These are phyloP conservation scores for Globisporangium spiculum DNA, from an alignment of 352 stramenopile genomes.

Conservation along the genomic window DNA sequence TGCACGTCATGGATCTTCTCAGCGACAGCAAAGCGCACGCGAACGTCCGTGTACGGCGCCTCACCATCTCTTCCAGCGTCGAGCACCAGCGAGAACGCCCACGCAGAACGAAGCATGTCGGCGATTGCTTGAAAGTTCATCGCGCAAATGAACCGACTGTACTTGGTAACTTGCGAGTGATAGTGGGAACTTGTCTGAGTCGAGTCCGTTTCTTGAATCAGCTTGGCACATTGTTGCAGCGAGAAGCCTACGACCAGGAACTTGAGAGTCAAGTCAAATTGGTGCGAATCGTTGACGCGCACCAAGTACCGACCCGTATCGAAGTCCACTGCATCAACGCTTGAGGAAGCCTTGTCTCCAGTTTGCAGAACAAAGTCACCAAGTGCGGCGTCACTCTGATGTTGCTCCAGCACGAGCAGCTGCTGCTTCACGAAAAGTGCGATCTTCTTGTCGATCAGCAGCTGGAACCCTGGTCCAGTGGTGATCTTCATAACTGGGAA, in stretches of 20 bases:
- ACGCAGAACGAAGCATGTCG: not conserved
- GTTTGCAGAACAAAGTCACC: not conserved
- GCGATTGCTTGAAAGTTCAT: slow-evolving; percentile 8
- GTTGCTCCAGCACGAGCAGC: not conserved
- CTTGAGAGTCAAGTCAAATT: not conserved
- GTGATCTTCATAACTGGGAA: not conserved
- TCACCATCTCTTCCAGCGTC: not conserved
- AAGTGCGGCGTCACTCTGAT: not conserved
- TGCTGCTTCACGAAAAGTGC: slow-evolving; percentile 1
- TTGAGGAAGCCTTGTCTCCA: not conserved
- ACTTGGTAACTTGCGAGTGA: not conserved
- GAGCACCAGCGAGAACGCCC: slow-evolving; percentile 17
- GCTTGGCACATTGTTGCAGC: not conserved
- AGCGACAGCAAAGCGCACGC: slow-evolving; percentile 13
- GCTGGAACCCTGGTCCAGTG: not conserved
- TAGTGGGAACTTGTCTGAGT: not conserved
- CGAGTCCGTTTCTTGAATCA: not conserved
- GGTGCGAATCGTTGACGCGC: not conserved
- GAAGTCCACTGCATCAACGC: not conserved
- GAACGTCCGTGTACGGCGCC: not conserved
- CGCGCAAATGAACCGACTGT: slow-evolving; percentile 6
- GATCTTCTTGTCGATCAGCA: slow-evolving; percentile 8
- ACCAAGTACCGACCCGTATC: slow-evolving; percentile 8
- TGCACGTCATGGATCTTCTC: slow-evolving; percentile 9
- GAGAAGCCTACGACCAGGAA: slow-evolving; percentile 9